Evolutionary conservation across 805 yeast genomes (phyloP).

Genomic region (Sungouiozyma ichnusensis): DNA sequence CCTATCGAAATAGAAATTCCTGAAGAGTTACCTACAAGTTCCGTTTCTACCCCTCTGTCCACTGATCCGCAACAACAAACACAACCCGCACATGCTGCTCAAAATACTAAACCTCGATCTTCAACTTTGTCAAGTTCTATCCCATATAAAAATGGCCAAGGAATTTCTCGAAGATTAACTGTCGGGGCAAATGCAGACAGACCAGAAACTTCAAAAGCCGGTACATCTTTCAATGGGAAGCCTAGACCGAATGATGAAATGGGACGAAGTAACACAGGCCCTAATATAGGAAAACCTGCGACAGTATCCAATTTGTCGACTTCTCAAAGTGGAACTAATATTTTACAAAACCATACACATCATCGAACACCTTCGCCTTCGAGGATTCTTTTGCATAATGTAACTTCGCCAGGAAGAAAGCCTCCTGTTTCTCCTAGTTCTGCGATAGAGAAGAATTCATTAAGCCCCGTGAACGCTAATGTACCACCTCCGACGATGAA

Average conservation of each 20-base stretch:
- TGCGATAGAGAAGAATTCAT: background rate
- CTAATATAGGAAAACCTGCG: constrained; percentile 7
- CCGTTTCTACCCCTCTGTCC: constrained; percentile 9
- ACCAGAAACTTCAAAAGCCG: background rate
- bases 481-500: constrained; percentile 32
- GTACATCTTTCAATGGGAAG: constrained; percentile 7
- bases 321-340: background rate
- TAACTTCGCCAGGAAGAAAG: constrained; percentile 12
- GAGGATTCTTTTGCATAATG: constrained; percentile 27
- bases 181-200: constrained; percentile 22
- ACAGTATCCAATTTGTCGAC: constrained; percentile 3
- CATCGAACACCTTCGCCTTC: constrained; percentile 41
- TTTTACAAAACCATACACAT: constrained; percentile 1
- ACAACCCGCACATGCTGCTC: constrained; percentile 15
- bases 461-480: constrained; percentile 15
- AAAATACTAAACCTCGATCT: constrained; percentile 27
- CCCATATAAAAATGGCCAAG: constrained; percentile 16
- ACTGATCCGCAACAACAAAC: background rate
- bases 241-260: constrained; percentile 7
- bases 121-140: constrained; percentile 22
- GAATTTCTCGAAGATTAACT: constrained; percentile 21
- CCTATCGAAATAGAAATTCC: constrained; percentile 66
- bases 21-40: constrained; percentile 26
- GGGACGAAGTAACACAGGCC: background rate
- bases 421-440: constrained; percentile 14